Base-by-base conservation (phyloP, 2,329 filamentous ascomycete genomes). In the Aspergillus fructus region DNA sequence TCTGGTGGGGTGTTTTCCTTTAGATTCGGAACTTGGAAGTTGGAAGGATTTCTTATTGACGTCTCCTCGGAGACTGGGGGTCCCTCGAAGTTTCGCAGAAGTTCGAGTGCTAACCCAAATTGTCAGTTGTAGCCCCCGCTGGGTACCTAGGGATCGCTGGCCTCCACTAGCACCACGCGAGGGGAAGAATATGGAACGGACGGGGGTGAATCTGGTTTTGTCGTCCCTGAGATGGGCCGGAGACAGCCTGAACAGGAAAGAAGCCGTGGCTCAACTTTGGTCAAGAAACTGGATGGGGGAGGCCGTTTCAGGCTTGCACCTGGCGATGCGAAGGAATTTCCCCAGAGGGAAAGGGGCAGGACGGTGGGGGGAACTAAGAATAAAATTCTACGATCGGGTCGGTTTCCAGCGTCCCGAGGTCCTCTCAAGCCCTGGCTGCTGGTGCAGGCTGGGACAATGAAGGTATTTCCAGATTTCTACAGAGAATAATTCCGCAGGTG, bases 361-460 rank as follows among this genome's bases (percentile, higher is more conserved):
- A 17, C 30, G 12, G 42, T 53, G 24, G 27, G 30, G 46, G 50
- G 39, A 49, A 40, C 58, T 62, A 60, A 62, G 58, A 60, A 54
- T 60, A 62, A 52, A 42, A 41, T 39, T 58, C 49, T 42, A 55
- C 55, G 55, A 60, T 60, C 58, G 47, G 42, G 34, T 34, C 49
- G 42, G 45, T 58, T 49, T 43, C 43, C 33, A 43, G 52, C 27
- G 40, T 52, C 55, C 49, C 39, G 46, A 48, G 41, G 46, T 52
- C 48, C 51, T 48, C 45, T 48, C 46, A 30, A 30, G 27, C 27
- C 27, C 27, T 30, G 27, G 8, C 27, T 30, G 27, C 27, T 30
- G 27, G 27, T 30, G 27, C 27, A 30, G 27, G 27, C 27, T 30
- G 27, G 27, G 27, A 9, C 53, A 39, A 42, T 39, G 37, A 39